A percentile compares a stretch with the other conserved stretches of the same genome.
Conservation (phyloP, 2,329 filamentous ascomycete species). For the Colletotrichum tanaceti region DNA sequence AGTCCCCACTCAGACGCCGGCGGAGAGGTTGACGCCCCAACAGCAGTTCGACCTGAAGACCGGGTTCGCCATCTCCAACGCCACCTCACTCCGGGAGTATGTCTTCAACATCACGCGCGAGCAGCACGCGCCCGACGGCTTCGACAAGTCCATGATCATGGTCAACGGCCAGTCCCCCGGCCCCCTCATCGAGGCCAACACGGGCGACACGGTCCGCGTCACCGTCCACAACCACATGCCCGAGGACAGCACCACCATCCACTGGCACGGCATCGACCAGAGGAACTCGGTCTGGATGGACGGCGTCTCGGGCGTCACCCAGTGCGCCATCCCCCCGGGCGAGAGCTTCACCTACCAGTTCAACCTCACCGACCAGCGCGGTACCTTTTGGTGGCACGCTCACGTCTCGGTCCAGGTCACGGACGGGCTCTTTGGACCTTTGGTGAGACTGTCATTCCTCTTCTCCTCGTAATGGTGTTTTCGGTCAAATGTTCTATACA, state of each 20-base stretch:
- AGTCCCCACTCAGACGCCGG: conserved; percentile 27
- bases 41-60: conserved; percentile 33
- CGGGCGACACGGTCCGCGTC: conserved; percentile 56
- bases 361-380: conserved; percentile 67
- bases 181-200: conserved; percentile 66
- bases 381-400: conserved; percentile 74
- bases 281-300: conserved; percentile 74
- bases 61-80: conserved; percentile 20
- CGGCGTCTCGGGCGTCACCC: conserved; percentile 70
- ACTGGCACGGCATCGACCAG: conserved; percentile 77
- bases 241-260: conserved; percentile 63
- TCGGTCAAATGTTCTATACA: background rate
- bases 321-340: conserved; percentile 69
- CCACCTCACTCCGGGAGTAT: conserved; percentile 58
- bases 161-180: conserved; percentile 76
- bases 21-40: conserved; percentile 23
- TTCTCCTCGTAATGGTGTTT: too few relatives aligned
- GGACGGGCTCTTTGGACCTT: conserved; percentile 40
- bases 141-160: conserved; percentile 64
- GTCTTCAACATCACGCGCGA: conserved; percentile 65
- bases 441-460: too few relatives aligned
- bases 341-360: conserved; percentile 66
- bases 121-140: conserved; percentile 66
- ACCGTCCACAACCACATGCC: conserved; percentile 54
- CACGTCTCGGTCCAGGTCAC: conserved; percentile 50